phyloP scores from a whole-genome alignment of 805 yeast species.

The Candida pseudoglaebosa region DNA sequence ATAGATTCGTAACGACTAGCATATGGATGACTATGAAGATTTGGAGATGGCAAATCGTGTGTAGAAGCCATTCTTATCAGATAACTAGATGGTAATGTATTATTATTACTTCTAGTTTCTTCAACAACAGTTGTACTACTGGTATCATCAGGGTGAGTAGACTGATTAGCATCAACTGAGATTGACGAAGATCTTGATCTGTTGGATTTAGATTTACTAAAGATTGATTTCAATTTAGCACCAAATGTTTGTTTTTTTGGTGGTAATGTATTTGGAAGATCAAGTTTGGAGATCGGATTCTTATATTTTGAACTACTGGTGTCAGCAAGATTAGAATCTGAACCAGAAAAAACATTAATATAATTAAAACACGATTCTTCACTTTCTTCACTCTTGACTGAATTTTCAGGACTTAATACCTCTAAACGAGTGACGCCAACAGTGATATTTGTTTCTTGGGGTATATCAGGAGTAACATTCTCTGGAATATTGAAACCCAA shows the following conservation, averaged over 20 bases:
- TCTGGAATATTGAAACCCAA: conserved; percentile 30
- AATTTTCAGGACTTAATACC: neutral
- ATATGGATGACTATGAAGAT: neutral
- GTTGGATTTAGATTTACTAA: conserved; percentile 4
- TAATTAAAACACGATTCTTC: neutral
- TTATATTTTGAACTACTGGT: neutral
- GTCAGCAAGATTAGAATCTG: neutral
- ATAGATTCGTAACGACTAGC: conserved; percentile 1
- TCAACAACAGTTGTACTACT: neutral
- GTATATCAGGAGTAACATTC: conserved; percentile 20
- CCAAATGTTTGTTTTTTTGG: conserved; percentile 5
- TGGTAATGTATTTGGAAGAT: neutral
- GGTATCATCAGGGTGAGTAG: neutral
- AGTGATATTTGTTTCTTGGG: conserved; percentile 8
- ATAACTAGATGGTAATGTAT: neutral
- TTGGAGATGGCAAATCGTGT: neutral
- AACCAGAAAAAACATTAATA: conserved; percentile 1
- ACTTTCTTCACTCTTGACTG: neutral
- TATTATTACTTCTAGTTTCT: neutral
- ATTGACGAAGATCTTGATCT: conserved; percentile 1
- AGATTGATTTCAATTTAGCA: conserved; percentile 4
- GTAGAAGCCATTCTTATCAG: neutral
- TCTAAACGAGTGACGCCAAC: neutral
- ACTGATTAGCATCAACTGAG: too few relatives aligned
- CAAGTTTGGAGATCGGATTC: neutral